Conservation (phyloP, 192 early-diverging fungal genomes). For the Haplosporangium gracile region DNA sequence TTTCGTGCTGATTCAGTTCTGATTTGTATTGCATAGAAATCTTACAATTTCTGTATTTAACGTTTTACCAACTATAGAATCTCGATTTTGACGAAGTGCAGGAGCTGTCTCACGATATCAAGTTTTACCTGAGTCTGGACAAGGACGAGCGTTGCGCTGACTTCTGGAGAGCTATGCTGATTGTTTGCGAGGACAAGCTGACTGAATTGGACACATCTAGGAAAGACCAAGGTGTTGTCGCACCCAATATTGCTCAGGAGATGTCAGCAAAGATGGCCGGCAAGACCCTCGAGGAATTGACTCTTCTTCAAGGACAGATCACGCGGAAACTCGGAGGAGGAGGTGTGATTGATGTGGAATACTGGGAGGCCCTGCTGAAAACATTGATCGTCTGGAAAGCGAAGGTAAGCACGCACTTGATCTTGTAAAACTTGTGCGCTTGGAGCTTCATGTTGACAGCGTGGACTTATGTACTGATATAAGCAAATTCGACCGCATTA, state of each 20-base stretch:
- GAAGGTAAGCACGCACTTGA: constrained; percentile 56
- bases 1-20: neutral
- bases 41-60: neutral
- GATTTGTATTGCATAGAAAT: neutral
- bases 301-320: constrained; percentile 81
- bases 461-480: neutral
- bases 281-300: constrained; percentile 83
- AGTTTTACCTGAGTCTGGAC: constrained; percentile 89
- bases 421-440: neutral
- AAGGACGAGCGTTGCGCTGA: constrained; percentile 77
- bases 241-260: constrained; percentile 66
- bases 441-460: neutral
- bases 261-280: constrained; percentile 76
- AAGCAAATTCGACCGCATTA: neutral
- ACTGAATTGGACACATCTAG: constrained; percentile 53
- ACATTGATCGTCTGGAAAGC: constrained; percentile 87
- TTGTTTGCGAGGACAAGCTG: constrained; percentile 83
- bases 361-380: constrained; percentile 90
- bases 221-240: constrained; percentile 57
- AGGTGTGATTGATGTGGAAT: constrained; percentile 91
- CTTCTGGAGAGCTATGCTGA: constrained; percentile 91
- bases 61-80: constrained; percentile 58
- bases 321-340: constrained; percentile 74
- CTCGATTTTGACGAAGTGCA: constrained; percentile 75
- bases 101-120: constrained; percentile 89